Percentiles rank a stretch among this genome's conserved stretches.
These are phyloP conservation scores for Filobasidium floriforme DNA, from an alignment of 768 basidiomycete genomes.

Conservation along the genomic window DNA sequence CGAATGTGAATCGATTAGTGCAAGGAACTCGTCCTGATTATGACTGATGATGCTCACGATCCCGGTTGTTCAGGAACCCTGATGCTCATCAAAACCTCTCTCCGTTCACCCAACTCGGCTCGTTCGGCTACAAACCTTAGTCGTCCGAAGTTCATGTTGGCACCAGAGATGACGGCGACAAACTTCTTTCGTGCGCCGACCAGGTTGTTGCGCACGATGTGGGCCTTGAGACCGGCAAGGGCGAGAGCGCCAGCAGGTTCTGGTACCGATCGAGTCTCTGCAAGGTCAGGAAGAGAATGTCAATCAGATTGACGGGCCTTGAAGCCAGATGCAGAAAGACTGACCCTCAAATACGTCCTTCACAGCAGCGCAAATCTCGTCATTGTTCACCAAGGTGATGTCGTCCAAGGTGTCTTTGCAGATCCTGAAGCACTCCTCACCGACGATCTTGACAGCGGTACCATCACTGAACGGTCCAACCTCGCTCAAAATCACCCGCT, in stretches of 20 bases:
- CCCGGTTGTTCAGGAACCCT: conserved; percentile 88
- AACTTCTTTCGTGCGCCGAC: conserved; percentile 76
- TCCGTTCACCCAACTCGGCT: conserved; percentile 90
- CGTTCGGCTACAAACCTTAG: conserved; percentile 97
- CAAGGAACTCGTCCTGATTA: not conserved
- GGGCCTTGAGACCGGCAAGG: conserved; percentile 80
- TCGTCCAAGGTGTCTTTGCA: conserved; percentile 77
- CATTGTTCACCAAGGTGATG: conserved; percentile 78
- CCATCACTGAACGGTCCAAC: conserved; percentile 97
- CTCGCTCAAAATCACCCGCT: conserved; percentile 73
- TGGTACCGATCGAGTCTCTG: conserved; percentile 90
- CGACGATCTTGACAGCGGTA: conserved; percentile 91
- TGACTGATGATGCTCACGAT: conserved; percentile 53
- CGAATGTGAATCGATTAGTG: not conserved
- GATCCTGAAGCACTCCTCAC: conserved; percentile 87
- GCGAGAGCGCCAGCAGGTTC: conserved; percentile 93
- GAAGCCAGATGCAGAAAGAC: conserved; percentile 23
- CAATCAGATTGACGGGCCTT: conserved; percentile 6
- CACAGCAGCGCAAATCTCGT: conserved; percentile 96
- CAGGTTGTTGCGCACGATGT: conserved; percentile 73
- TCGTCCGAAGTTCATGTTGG: conserved; percentile 98
- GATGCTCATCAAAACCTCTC: conserved; percentile 88
- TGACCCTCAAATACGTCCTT: conserved; percentile 97
- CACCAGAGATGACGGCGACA: conserved; percentile 86
- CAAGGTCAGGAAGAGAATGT: not conserved